Percentiles rank a stretch among this genome's conserved stretches.
Conservation (phyloP, 345 rosid genomes). For the Ailanthus altissimus region DNA sequence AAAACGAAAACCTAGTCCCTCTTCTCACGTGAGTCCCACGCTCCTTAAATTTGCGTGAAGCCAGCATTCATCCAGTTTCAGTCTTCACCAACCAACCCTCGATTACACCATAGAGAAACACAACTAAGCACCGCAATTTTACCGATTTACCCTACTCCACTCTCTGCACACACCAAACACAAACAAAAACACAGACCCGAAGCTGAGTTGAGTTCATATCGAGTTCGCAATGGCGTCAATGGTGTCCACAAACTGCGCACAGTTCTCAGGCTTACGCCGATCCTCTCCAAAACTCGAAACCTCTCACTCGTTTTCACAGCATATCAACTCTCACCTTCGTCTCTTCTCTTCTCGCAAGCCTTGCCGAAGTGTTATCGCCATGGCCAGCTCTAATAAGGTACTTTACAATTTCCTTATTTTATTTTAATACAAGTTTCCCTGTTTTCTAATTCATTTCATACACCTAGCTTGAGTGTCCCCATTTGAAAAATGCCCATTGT, state of each 20-base stretch:
- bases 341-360: constrained; percentile 54
- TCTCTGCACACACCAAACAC: constrained; percentile 4
- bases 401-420: neutral
- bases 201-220: neutral
- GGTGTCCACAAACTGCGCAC: constrained; percentile 52
- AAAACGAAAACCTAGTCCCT: neutral
- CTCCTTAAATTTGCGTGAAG: constrained; percentile 17
- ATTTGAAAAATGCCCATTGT: too few relatives aligned
- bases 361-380: constrained; percentile 61
- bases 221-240: constrained; percentile 46
- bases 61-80: neutral
- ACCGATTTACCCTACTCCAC: neutral
- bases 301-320: constrained; percentile 46
- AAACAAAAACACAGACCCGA: neutral
- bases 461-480: neutral
- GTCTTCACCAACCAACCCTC: neutral
- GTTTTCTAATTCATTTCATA: neutral
- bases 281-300: constrained; percentile 45
- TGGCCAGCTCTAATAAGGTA: constrained; percentile 96
- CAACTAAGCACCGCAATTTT: neutral
- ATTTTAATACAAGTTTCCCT: neutral
- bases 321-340: constrained; percentile 49
- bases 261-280: constrained; percentile 63
- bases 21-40: neutral
- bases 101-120: constrained; percentile 2